Base-by-base conservation (phyloP, 73 alveolate species). In the Tetrahymena elliotti region DNA sequence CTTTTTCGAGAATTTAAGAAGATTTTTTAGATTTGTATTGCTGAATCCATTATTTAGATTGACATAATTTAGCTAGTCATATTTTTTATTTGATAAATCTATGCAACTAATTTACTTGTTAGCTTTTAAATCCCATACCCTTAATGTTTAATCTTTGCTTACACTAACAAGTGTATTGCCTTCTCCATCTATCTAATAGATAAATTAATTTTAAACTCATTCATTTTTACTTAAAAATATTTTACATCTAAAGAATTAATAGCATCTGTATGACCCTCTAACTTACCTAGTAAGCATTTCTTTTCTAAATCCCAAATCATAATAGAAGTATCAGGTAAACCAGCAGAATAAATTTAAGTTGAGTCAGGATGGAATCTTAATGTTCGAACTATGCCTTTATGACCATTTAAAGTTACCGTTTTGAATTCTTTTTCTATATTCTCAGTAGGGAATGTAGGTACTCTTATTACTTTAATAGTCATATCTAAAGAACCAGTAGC, bases 401-500 rank as follows among this genome's bases (percentile, higher is more conserved):
- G 99, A 24, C 99, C 99, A 47, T 88, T 92, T 68, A 99, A 96
- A 18, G 98, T 96, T 82, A 97, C 36, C 39, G 97, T 99, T 83
- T 97, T 94, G 31, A 97, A 92, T 52, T 97, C 99, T 93, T 96
- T 93, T 33, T 94, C 52, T 52, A 94, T 93, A 33, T 93, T 93
- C 52, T 97, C 98, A 22, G 96, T 95, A 35, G 96, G 97, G 93
- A 96, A 96, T 10, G 99, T 98, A 33, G 97, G 97, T 22, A 98
- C 99, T 93, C 96, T 97, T n/a, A 98, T 96, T 52, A 96, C 94
- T 96, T 97, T 97, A 52, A 98, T 97, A 0, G 96, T 93, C 94
- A 95, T 98, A 96, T 99, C 99, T 93, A 98, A 97, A 84, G 99
- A 98, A 3, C 99, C 99, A 84, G 99, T 96, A 20, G 99, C 99